Percentiles rank a stretch among this genome's conserved stretches.
These are phyloP conservation scores for Geranomyces variabilis DNA, from an alignment of 192 early-diverging fungal genomes.

Conservation along the genomic window DNA sequence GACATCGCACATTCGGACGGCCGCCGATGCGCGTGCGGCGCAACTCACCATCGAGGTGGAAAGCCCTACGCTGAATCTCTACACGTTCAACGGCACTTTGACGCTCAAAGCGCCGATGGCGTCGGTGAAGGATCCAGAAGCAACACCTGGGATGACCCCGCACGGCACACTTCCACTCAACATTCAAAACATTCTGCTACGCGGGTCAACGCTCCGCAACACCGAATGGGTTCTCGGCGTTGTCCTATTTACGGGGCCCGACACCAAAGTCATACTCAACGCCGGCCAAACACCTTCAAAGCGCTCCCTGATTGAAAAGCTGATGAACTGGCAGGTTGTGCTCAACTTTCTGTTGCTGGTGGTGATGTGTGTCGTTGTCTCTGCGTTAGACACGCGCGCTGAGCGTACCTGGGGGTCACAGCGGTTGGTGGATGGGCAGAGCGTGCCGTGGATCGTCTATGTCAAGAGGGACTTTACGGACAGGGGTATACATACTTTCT, in stretches of 20 bases:
- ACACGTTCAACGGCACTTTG: slow-evolving; percentile 49
- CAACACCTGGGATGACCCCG: background rate
- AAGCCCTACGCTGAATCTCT: slow-evolving; percentile 49
- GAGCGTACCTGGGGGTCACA: background rate
- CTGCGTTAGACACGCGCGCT: slow-evolving; percentile 59
- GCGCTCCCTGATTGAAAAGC: slow-evolving; percentile 79
- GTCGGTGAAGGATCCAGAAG: background rate
- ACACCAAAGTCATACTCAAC: slow-evolving; percentile 92
- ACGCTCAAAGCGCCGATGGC: background rate
- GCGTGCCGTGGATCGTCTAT: background rate
- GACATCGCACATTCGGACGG: slow-evolving; percentile 66
- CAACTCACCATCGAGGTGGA: slow-evolving; percentile 47
- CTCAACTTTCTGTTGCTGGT: slow-evolving; percentile 58
- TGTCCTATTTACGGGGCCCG: slow-evolving; percentile 83
- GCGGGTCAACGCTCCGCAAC: slow-evolving; percentile 86
- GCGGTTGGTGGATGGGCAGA: background rate
- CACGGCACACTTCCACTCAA: slow-evolving; percentile 56
- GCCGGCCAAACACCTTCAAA: slow-evolving; percentile 87
- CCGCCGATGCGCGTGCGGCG: slow-evolving; percentile 66
- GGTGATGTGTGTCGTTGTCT: slow-evolving; percentile 72
- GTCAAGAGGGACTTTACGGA: slow-evolving; percentile 8
- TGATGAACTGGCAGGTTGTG: slow-evolving; percentile 80
- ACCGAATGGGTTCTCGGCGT: slow-evolving; percentile 83
- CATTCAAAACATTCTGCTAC: slow-evolving; percentile 79
- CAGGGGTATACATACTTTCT: slow-evolving; percentile 36